Evolutionary conservation across 345 rosid genomes (phyloP), one percentile per base, ranked within the genome.

Genomic region (Citrus australasica): DNA sequence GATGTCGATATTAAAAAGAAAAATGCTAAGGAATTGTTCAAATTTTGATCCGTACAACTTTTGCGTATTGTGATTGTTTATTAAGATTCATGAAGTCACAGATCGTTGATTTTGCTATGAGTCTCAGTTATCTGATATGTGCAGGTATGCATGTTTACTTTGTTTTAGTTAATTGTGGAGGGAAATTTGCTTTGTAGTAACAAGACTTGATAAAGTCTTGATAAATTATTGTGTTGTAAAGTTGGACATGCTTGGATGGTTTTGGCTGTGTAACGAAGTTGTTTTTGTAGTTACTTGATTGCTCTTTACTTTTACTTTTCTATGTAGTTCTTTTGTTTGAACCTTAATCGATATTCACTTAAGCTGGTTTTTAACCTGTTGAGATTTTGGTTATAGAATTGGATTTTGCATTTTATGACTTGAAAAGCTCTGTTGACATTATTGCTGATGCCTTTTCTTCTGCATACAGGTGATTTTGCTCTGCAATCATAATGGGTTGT

Each of bases 401-500:
- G 40, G 27, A 55, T 30, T 21, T 48, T 65, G 62, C 32, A n/a
- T 30, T 64, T 65, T 75, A 25, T 22, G 56, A n/a, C 42, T 42
- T 17, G 16, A 30, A 48, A 30, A 48, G 13, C 28, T 9, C 17
- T 51, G 38, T 32, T 51, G 62, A n/a, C 28, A 42, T 40, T 38
- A 4, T 56, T 37, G 38, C 55, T 55, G 25, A 2, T 76, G 38
- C 7, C 10, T 37, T 72, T 53, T 62, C 30, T 40, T 59, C n/a
- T 69, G 24, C 63, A 24, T 79, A 83, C 88, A 88, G 91, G 78
- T 76, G 73, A 76, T 3, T 70, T 81, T 75, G 32, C 66, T 73
- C 65, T 14, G 64, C 13, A 55, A 68, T 64, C 76, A 81, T 69
- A 83, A 92, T 92, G 98, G 93, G 86, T 67, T 73, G 25, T 71